phyloP scores from a whole-genome alignment of 2,329 filamentous ascomycete species.

The Hypoxylon sp. region DNA sequence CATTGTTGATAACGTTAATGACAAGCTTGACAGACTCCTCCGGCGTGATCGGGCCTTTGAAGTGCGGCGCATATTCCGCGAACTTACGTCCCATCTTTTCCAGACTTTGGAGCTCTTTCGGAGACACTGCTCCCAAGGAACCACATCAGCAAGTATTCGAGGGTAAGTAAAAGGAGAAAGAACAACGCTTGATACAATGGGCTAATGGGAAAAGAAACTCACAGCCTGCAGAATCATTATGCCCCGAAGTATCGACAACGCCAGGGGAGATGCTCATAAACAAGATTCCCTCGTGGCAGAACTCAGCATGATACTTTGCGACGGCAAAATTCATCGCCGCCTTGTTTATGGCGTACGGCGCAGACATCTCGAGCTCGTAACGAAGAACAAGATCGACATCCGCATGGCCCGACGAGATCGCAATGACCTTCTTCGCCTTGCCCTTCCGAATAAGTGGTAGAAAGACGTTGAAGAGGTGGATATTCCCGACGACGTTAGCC shows the following conservation, averaged over 20 bases:
- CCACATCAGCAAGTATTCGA: constrained; percentile 7
- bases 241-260: constrained; percentile 57
- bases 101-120: constrained; percentile 2
- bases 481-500: constrained; percentile 66
- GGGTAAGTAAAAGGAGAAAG: neutral
- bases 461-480: constrained; percentile 69
- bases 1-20: constrained; percentile 45
- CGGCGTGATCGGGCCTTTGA: constrained; percentile 44
- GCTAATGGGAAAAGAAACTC: constrained; percentile 3
- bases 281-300: constrained; percentile 65
- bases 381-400: constrained; percentile 65
- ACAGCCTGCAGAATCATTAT: constrained; percentile 1
- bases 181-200: neutral
- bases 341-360: constrained; percentile 56
- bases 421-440: constrained; percentile 54
- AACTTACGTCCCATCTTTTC: constrained; percentile 36
- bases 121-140: constrained; percentile 33
- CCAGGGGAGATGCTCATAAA: constrained; percentile 69
- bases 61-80: constrained; percentile 47
- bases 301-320: constrained; percentile 68
- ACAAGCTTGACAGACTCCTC: constrained; percentile 46
- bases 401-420: constrained; percentile 63
- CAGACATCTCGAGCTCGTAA: constrained; percentile 18
- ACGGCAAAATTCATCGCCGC: constrained; percentile 63
- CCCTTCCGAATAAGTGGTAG: constrained; percentile 67